Percentiles rank a stretch among this genome's conserved stretches.
phyloP scores from a whole-genome alignment of 202 grass and related monocot genomes.

The Tripidium arundinaceum region DNA sequence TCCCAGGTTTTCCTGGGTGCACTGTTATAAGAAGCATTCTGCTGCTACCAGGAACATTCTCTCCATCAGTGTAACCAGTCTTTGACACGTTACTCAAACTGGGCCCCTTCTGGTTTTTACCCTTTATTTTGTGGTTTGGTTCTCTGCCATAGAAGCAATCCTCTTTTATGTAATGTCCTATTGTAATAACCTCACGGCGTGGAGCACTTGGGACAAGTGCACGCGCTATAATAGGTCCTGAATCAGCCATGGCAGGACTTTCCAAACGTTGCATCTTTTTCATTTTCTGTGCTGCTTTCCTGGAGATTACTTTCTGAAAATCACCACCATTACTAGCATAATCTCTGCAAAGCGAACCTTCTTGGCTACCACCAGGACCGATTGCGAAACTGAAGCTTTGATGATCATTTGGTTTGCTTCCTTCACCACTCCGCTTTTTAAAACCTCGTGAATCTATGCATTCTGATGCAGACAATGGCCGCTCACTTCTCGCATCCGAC shows the following conservation, averaged over 20 bases:
- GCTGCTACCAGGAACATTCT: not conserved
- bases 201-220: not conserved
- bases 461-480: not conserved
- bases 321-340: not conserved
- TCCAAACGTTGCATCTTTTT: not conserved
- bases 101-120: not conserved
- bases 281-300: not conserved
- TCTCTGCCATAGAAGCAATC: not conserved
- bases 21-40: not conserved
- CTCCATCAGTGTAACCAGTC: not conserved
- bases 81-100: not conserved
- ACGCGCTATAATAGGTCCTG: not conserved
- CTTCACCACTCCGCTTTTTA: not conserved
- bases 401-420: not conserved
- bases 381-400: not conserved
- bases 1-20: not conserved
- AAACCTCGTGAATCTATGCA: not conserved
- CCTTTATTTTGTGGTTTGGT: conserved; percentile 4
- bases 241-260: not conserved
- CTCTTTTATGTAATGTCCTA: conserved; percentile 28
- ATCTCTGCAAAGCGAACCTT: not conserved
- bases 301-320: conserved; percentile 5
- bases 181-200: not conserved
- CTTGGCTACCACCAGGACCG: not conserved
- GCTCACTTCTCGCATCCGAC: not conserved